Percentiles rank a stretch among this genome's conserved stretches.
Evolutionary conservation across 805 yeast species (phyloP).

Genomic region (Dipodascus geniculatus): DNA sequence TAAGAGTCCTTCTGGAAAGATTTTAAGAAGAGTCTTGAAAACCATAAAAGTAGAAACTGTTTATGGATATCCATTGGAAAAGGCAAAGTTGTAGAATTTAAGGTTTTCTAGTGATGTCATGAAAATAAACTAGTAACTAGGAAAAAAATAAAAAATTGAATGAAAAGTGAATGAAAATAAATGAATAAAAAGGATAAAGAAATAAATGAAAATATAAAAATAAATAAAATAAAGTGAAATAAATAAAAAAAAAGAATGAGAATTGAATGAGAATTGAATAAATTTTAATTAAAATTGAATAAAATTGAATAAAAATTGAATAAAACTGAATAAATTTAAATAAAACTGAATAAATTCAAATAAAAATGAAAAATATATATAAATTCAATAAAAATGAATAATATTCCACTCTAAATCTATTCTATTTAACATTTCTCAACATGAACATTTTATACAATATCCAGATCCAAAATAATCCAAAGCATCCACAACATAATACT

Average conservation of each 20-base stretch:
- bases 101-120: no score
- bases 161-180: no score
- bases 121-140: no score
- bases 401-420: background rate
- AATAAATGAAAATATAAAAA: no score
- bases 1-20: constrained; percentile 90
- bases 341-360: background rate
- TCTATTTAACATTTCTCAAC: background rate
- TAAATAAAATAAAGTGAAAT: no score
- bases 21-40: constrained; percentile 81
- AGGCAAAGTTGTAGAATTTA: background rate
- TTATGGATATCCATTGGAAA: background rate
- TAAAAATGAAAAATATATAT: background rate
- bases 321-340: no score
- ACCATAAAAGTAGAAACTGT: constrained; percentile 27
- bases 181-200: no score
- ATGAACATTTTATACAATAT: constrained; percentile 41
- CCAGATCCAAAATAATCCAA: constrained; percentile 76
- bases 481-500: constrained; percentile 63
- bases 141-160: no score
- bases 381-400: background rate
- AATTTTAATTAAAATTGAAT: no score
- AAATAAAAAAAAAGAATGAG: no score
- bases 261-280: no score
- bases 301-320: no score